Percentiles rank a stretch among this genome's conserved stretches.
Conservation (phyloP, 2,329 filamentous ascomycete species). For the Rachicladosporium sp. region DNA sequence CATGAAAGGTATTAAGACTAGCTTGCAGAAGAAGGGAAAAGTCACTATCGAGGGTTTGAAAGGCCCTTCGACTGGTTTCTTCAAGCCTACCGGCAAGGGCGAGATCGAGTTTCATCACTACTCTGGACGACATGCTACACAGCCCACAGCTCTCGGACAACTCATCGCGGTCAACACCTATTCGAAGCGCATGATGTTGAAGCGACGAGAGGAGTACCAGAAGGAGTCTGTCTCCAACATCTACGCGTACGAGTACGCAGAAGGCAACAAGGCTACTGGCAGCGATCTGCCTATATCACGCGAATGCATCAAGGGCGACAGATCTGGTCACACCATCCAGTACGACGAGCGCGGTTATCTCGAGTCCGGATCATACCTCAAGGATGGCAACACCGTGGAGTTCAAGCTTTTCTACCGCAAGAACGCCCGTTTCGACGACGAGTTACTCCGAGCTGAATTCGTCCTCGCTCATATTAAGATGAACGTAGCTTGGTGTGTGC, state of each 20-base stretch:
- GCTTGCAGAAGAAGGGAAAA: constrained; percentile 34
- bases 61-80: constrained; percentile 39
- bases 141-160: constrained; percentile 30
- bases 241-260: constrained; percentile 37
- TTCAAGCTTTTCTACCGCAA: constrained; percentile 46
- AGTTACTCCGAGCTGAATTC: constrained; percentile 44
- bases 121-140: constrained; percentile 27
- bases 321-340: constrained; percentile 35
- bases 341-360: constrained; percentile 44
- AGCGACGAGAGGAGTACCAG: constrained; percentile 32
- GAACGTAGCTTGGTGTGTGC: constrained; percentile 19
- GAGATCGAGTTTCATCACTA: constrained; percentile 23
- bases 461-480: constrained; percentile 41
- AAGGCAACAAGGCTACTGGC: constrained; percentile 22
- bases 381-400: constrained; percentile 39
- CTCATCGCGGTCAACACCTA: constrained; percentile 38
- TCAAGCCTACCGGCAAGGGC: constrained; percentile 27
- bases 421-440: constrained; percentile 41
- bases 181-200: constrained; percentile 34
- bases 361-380: constrained; percentile 41
- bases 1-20: constrained; percentile 37
- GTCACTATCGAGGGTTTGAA: constrained; percentile 34
- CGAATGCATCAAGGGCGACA: constrained; percentile 34
- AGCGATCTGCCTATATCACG: constrained; percentile 28
- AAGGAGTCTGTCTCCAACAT: constrained; percentile 33